Percentiles rank a stretch among this genome's conserved stretches.
These are phyloP conservation scores for Gentiana macrophylla DNA, from an alignment of 257 asterid genomes.

Conservation along the genomic window DNA sequence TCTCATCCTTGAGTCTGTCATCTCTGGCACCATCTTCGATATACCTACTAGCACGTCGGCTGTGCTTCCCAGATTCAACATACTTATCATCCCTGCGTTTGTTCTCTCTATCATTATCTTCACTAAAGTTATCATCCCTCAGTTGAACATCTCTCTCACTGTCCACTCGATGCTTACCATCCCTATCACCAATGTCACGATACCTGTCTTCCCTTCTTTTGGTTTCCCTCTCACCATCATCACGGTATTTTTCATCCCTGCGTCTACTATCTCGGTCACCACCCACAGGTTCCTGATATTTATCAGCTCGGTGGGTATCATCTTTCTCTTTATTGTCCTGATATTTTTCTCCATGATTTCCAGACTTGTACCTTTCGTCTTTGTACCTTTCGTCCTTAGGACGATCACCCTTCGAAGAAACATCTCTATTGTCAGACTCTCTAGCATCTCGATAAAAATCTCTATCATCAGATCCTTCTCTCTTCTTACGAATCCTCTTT, in stretches of 20 bases:
- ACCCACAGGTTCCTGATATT: constrained; percentile 46
- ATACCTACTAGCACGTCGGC: constrained; percentile 38
- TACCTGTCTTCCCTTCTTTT: constrained; percentile 41
- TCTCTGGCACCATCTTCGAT: constrained; percentile 49
- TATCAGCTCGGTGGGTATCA: constrained; percentile 48
- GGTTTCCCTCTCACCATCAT: constrained; percentile 40
- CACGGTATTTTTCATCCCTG: constrained; percentile 54
- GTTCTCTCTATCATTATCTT: constrained; percentile 46
- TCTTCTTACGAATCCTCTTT: constrained; percentile 45
- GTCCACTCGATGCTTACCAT: constrained; percentile 34
- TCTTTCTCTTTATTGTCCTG: constrained; percentile 46
- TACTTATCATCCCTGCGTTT: constrained; percentile 50
- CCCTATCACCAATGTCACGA: constrained; percentile 43
- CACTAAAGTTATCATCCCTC: constrained; percentile 50
- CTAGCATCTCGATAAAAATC: constrained; percentile 50
- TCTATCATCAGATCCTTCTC: constrained; percentile 55
- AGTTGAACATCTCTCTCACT: constrained; percentile 42
- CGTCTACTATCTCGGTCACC: constrained; percentile 35
- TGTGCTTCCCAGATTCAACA: constrained; percentile 52
- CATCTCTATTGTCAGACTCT: constrained; percentile 48
- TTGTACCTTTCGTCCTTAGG: constrained; percentile 51
- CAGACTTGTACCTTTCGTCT: constrained; percentile 62
- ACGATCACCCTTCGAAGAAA: constrained; percentile 57
- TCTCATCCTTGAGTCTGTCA: constrained; percentile 32
- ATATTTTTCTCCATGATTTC: constrained; percentile 21